Evolutionary conservation across 2,329 filamentous ascomycete genomes (phyloP).

Genomic region (Fusarium sp.): DNA sequence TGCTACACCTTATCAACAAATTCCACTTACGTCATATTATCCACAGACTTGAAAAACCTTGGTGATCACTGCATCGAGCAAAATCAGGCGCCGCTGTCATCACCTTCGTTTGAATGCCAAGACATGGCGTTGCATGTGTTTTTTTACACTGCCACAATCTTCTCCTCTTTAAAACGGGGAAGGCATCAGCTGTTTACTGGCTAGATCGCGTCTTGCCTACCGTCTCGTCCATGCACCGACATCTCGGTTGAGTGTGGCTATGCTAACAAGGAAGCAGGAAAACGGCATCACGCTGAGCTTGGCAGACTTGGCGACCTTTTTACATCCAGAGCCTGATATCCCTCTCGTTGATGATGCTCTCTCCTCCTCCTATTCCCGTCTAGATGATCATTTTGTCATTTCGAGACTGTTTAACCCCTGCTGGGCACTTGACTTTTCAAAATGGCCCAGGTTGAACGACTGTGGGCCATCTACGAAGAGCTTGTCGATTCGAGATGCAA

Average conservation of each 20-base stretch:
- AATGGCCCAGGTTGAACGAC: neutral
- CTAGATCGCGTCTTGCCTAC: neutral
- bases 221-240: neutral
- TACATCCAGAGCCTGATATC: neutral
- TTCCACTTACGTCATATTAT: neutral
- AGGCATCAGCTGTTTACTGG: neutral
- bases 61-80: neutral
- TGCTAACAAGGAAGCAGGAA: conserved; percentile 8
- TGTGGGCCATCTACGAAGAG: conserved; percentile 2
- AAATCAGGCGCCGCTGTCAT: neutral
- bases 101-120: neutral
- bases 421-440: neutral
- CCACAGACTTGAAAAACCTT: neutral
- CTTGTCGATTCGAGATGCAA: neutral
- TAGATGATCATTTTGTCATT: neutral
- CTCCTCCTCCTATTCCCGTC: neutral
- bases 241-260: conserved; percentile 11
- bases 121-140: neutral
- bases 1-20: neutral
- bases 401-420: neutral
- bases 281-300: conserved; percentile 4
- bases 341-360: neutral
- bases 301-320: conserved; percentile 2
- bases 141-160: neutral
- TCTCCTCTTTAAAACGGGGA: neutral